Percentiles rank a stretch among this genome's conserved stretches.
phyloP scores from a whole-genome alignment of 73 alveolate genomes.

The Paramecium caudatum region DNA sequence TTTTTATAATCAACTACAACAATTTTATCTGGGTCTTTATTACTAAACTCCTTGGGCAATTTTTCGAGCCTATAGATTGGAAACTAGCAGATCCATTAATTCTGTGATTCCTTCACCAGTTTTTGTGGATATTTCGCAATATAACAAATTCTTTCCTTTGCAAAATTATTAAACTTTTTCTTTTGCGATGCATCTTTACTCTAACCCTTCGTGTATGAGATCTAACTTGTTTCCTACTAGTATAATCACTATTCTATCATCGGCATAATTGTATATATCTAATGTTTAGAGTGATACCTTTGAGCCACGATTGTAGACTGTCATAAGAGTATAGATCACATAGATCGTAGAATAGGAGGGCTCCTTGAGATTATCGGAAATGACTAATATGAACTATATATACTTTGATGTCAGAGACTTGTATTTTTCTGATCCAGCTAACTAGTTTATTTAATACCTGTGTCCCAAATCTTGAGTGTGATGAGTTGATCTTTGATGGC shows the following conservation, averaged over 20 bases:
- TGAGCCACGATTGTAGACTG: constrained; percentile 79
- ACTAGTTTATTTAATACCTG: constrained; percentile 3
- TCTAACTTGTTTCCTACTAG: constrained; percentile 42
- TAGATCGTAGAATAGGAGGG: constrained; percentile 82
- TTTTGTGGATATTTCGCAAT: constrained; percentile 35
- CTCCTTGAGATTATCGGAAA: constrained; percentile 81
- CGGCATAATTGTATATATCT: constrained; percentile 30
- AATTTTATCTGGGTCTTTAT: constrained; percentile 21
- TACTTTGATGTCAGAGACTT: constrained; percentile 64
- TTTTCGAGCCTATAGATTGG: not conserved
- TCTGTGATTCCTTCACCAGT: constrained; percentile 29
- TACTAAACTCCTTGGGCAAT: not conserved
- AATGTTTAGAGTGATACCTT: constrained; percentile 68
- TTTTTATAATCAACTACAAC: constrained; percentile 25
- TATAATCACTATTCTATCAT: constrained; percentile 29
- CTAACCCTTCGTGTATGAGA: not conserved
- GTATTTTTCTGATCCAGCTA: constrained; percentile 77
- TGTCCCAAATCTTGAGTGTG: constrained; percentile 71
- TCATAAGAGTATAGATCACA: constrained; percentile 77
- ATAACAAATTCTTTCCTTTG: not conserved
- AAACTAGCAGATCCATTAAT: not conserved
- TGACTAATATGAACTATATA: constrained; percentile 45
- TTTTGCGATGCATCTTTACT: not conserved
- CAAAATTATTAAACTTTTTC: constrained; percentile 28
- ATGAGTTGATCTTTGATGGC: constrained; percentile 13